Conservation (phyloP, 306 rosid species). For the Trifolium dubium region DNA sequence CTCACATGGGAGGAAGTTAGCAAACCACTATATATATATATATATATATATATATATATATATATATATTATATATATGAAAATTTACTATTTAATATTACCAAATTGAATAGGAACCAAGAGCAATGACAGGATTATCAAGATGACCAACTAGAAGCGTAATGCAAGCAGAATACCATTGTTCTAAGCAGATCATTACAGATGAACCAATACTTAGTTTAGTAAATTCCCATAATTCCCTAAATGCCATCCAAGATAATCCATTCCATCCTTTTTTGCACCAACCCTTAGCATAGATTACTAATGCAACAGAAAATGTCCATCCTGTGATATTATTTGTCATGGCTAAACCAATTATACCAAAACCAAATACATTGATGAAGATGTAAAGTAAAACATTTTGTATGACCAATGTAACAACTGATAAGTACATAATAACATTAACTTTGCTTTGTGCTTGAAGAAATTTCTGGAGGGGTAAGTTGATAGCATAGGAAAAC, state of each 20-base stretch:
- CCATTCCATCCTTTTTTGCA: slow-evolving; percentile 81
- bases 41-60: too few relatives aligned
- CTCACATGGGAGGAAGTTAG: too few relatives aligned
- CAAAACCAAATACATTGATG: slow-evolving; percentile 55
- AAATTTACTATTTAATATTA: slow-evolving; percentile 23
- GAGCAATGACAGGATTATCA: slow-evolving; percentile 50
- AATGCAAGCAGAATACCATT: slow-evolving; percentile 45
- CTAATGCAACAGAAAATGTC: slow-evolving; percentile 49
- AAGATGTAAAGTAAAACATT: slow-evolving; percentile 55
- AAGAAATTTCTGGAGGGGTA: slow-evolving; percentile 64
- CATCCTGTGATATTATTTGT: slow-evolving; percentile 61
- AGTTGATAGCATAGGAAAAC: slow-evolving; percentile 61
- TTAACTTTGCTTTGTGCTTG: slow-evolving; percentile 74
- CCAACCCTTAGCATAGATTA: slow-evolving; percentile 62
- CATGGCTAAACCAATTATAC: slow-evolving; percentile 62
- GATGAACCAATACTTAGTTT: slow-evolving; percentile 59
- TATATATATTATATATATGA: too few relatives aligned
- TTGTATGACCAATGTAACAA: slow-evolving; percentile 49
- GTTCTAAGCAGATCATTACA: slow-evolving; percentile 59
- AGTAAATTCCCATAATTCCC: slow-evolving; percentile 67
- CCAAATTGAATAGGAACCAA: slow-evolving; percentile 67
- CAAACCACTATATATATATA: too few relatives aligned
- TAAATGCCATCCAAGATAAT: slow-evolving; percentile 67
- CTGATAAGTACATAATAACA: slow-evolving; percentile 57
- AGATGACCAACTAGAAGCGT: slow-evolving; percentile 52